Base-by-base conservation (phyloP, 352 stramenopile species). In the Phytophthora agathidicida region DNA sequence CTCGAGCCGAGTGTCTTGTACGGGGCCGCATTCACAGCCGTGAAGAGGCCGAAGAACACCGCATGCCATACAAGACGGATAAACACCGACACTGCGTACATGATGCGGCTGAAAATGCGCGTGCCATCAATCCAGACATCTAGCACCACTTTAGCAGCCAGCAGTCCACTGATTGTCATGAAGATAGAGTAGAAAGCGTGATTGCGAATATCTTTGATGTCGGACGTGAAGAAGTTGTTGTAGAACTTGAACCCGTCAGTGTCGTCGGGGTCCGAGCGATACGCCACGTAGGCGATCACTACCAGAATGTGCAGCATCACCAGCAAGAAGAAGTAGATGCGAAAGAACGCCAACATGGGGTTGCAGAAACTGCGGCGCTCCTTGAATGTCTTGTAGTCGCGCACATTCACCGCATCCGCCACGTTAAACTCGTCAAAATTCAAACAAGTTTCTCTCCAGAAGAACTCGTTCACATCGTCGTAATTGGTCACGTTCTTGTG, bases 391-490 rank as follows among this genome's bases (percentile, higher is more conserved):
- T 95, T 95, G 63, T 78, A 78, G 24, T 92, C 79, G 14, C 73
- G 77, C 22, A 72, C 45, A 30, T 78, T 71, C 45, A 94, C 70
- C 17, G 87, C 88, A 26, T 87, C 80, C 0, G 86, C 83, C 2
- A 93, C 81, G 35, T 88, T 94, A 33, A 80, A 77, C 49, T 93
- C 83, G 61, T 96, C 84, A 68, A 93, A 96, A 32, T 87, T 47
- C 5, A 96, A 71, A 35, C 88, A 95, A 17, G 68, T 71, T 27
- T 76, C 65, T 43, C 68, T 77, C 88, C 88, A 96, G 63, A 96
- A 96, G 55, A 96, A 95, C 68, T 96, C 88, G 68, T 96, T 96
- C 47, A 94, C 77, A 60, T 96, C 88, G 72, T 96, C 88, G 46
- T 96, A 96, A 64, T 96, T 96, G 31, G 84, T 91, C 57, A 94